phyloP scores from a whole-genome alignment of 2,329 filamentous ascomycete species.

The Colletotrichum graminicola region DNA sequence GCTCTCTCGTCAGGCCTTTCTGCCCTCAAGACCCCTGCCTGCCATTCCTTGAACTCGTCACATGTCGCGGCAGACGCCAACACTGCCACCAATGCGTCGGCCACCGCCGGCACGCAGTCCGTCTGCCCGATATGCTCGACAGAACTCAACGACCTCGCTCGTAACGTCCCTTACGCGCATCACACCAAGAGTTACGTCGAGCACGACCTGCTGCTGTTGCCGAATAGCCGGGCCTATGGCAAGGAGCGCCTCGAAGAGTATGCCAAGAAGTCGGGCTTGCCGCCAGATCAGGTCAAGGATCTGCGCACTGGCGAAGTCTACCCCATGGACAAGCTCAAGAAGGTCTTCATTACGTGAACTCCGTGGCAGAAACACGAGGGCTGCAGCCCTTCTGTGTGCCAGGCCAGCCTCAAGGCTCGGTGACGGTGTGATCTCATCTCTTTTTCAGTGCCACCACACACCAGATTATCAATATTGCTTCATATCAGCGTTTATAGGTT shows the following conservation, averaged over 20 bases:
- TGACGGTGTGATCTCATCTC: not conserved
- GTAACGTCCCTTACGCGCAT: constrained; percentile 91
- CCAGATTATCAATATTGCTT: not conserved
- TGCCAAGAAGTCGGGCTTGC: constrained; percentile 82
- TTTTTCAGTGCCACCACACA: not conserved
- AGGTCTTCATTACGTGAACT: constrained; percentile 87
- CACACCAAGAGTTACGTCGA: constrained; percentile 96
- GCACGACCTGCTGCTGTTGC: constrained; percentile 85
- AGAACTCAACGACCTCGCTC: constrained; percentile 91
- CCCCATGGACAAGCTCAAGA: constrained; percentile 74
- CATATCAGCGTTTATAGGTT: not conserved
- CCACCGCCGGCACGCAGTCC: constrained; percentile 40
- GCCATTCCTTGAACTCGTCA: constrained; percentile 77
- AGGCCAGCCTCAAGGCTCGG: not conserved
- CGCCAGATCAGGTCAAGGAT: constrained; percentile 78
- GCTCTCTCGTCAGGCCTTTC: constrained; percentile 92
- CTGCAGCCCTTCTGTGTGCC: not conserved
- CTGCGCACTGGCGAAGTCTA: constrained; percentile 80
- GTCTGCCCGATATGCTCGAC: constrained; percentile 97
- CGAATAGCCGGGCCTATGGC: constrained; percentile 89
- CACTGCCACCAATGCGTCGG: constrained; percentile 47
- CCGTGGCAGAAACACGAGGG: not conserved
- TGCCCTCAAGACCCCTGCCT: constrained; percentile 94
- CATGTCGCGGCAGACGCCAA: constrained; percentile 51
- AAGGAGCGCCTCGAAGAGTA: constrained; percentile 79